Evolutionary conservation across 495 filamentous ascomycete species (phyloP).

Genomic region (Lepraria neglecta): DNA sequence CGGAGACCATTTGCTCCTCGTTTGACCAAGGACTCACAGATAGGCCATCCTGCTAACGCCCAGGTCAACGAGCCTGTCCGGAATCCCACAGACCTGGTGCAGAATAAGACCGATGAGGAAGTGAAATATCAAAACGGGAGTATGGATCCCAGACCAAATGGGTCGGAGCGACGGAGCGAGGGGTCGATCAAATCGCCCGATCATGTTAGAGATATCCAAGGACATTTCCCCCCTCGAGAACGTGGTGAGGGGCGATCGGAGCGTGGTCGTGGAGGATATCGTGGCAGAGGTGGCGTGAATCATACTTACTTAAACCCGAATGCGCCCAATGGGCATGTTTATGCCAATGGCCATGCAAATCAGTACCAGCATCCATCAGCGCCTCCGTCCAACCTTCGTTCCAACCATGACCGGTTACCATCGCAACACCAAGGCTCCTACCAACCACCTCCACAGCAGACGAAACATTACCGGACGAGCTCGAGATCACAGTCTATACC

Average conservation of each 20-base stretch:
- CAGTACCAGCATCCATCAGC: conserved; percentile 39
- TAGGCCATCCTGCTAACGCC: background rate
- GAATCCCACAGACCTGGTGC: background rate
- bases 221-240: conserved; percentile 32
- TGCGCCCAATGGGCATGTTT: conserved; percentile 26
- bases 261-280: conserved; percentile 48
- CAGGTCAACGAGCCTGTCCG: background rate
- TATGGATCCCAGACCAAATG: conserved; percentile 22
- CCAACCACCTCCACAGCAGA: conserved; percentile 17
- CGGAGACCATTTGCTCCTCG: conserved; percentile 32
- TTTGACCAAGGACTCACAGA: conserved; percentile 29
- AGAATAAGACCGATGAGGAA: conserved; percentile 10
- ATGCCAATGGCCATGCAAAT: conserved; percentile 41
- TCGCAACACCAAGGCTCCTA: conserved; percentile 26
- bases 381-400: conserved; percentile 19
- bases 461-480: conserved; percentile 37
- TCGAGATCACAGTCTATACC: conserved; percentile 47
- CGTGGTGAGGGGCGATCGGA: conserved; percentile 46
- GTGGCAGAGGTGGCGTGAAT: conserved; percentile 46
- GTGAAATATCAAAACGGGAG: conserved; percentile 17
- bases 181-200: conserved; percentile 24
- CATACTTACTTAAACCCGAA: conserved; percentile 41
- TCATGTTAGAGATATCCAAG: conserved; percentile 28
- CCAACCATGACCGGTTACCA: conserved; percentile 27
- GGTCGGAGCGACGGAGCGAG: conserved; percentile 27